These are phyloP conservation scores for Boletus edulis DNA, from an alignment of 768 basidiomycete species.

Conservation along the genomic window DNA sequence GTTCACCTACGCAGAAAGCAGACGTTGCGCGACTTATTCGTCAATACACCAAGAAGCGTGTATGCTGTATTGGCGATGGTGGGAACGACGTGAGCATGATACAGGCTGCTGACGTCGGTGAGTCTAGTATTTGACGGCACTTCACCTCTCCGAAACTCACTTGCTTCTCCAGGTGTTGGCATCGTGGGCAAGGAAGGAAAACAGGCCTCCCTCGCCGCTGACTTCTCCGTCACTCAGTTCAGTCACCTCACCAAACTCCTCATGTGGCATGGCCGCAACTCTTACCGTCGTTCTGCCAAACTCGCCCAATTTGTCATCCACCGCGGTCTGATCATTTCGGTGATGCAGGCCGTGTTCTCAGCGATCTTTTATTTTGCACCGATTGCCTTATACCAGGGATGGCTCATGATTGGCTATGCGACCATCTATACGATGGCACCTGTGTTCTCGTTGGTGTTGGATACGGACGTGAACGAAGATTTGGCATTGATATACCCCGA, in stretches of 20 bases:
- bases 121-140: slow-evolving; percentile 32
- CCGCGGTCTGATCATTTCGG: slow-evolving; percentile 92
- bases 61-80: slow-evolving; percentile 98
- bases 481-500: slow-evolving; percentile 94
- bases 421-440: slow-evolving; percentile 98
- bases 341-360: slow-evolving; percentile 97
- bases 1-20: slow-evolving; percentile 98
- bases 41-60: slow-evolving; percentile 85
- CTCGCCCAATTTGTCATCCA: slow-evolving; percentile 99
- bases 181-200: slow-evolving; percentile 99
- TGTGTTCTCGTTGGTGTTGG: slow-evolving; percentile 94
- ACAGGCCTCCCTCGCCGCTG: slow-evolving; percentile 97
- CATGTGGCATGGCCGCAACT: slow-evolving; percentile 98
- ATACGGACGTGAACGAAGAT: slow-evolving; percentile 94
- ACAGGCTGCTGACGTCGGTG: slow-evolving; percentile 96
- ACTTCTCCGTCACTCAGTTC: slow-evolving; percentile 98
- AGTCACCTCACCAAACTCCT: slow-evolving; percentile 93
- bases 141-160: background rate
- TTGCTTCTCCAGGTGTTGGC: slow-evolving; percentile 65
- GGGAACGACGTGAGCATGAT: slow-evolving; percentile 99
- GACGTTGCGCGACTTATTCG: slow-evolving; percentile 95
- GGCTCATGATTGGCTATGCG: slow-evolving; percentile 96
- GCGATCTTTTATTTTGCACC: slow-evolving; percentile 93
- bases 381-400: slow-evolving; percentile 96
- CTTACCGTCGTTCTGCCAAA: slow-evolving; percentile 96